Conservation (phyloP, 129 eudicot genomes). For the Helianthus annuus region HanXRQr2.0-SUNRISE NC_035443.2:2422685-2423184, state of each 20-base stretch:
- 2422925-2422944: constrained; percentile 63
- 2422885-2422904: constrained; percentile 55
- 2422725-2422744: constrained; percentile 65
- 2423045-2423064: constrained; percentile 29
- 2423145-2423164: constrained; percentile 47
- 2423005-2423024: constrained; percentile 67
- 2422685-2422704: constrained; percentile 65
- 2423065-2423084: background rate
- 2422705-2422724: constrained; percentile 63
- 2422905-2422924: constrained; percentile 75
- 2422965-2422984: constrained; percentile 79
- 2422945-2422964: constrained; percentile 67
- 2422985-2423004: constrained; percentile 73
- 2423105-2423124: constrained; percentile 22
- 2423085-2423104: constrained; percentile 2
- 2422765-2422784: constrained; percentile 77
- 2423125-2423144: constrained; percentile 30
- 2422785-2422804: constrained; percentile 90
- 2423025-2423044: constrained; percentile 76
- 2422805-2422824: constrained; percentile 45
- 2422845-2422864: constrained; percentile 71
- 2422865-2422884: constrained; percentile 75
- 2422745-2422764: constrained; percentile 64
- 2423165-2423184: constrained; percentile 30
- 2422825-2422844: constrained; percentile 38